Evolutionary conservation across 2,329 filamentous ascomycete genomes (phyloP), one percentile per base, ranked within the genome.

Genomic region (Talaromyces sp.): DNA sequence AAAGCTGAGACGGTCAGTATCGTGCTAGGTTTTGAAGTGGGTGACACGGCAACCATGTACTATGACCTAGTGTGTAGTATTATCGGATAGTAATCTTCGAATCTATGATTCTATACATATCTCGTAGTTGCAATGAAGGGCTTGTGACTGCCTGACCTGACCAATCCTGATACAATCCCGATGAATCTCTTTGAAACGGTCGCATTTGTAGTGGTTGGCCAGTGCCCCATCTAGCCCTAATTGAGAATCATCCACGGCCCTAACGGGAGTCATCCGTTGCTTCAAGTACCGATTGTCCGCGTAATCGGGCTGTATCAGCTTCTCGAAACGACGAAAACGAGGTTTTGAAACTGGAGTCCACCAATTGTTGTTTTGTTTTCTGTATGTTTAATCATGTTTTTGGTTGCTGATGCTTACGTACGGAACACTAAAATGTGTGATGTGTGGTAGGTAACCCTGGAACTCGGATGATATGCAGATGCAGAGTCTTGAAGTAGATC

Each of bases 1-100:
- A 62, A 50, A 59, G 35, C 45, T 65, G 64, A 65, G 13, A 33
- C 58, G 50, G 47, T 14, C 41, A 43, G 4, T 27, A 45, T 31
- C 16, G n/a, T 33, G 35, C 19, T 39, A 19, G 52, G 33, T 56
- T 9, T 37, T 19, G 31, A 37, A 22, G 7, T 33, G 50, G 9
- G 52, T 39, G 52, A 39, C 52, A 56, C 52, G 10, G n/a, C 52
- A 37, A 37, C 19, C 52, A 39, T 56, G 52, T 39, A 56, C 22
- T 56, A 37, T 24, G 33, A 39, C 33, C n/a, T 37, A 19, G 33
- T 37, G 24, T 14, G 52, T 56, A 56, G 33, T 19, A 56, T 37
- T 39, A 37, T 56, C 52, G 52, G 52, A 16, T 39, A 56, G 4
- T 56, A 37, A 37, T 24, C 6, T 56, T 37, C 31, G 24, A 16